Conservation (phyloP, 257 asterid species). For the Jaltomata sinuosa region DNA sequence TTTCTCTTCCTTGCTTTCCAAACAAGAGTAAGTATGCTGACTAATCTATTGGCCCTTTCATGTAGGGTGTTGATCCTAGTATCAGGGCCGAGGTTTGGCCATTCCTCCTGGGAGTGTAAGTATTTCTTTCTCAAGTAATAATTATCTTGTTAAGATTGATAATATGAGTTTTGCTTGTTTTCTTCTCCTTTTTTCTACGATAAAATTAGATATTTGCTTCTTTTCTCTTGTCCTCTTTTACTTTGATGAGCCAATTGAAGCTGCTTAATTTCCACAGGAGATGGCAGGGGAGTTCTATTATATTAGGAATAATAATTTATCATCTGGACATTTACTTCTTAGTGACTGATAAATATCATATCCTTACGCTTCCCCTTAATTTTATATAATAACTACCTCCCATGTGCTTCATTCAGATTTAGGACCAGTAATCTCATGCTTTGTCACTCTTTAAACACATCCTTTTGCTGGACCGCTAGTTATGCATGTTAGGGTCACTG, state of each 20-base stretch:
- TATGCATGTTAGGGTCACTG: background rate
- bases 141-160: background rate
- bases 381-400: background rate
- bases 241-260: background rate
- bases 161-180: background rate
- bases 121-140: slow-evolving; percentile 8
- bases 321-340: background rate
- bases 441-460: background rate
- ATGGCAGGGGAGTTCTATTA: background rate
- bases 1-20: background rate
- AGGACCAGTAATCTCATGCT: background rate
- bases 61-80: slow-evolving; percentile 86
- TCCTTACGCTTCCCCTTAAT: background rate
- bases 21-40: background rate
- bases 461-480: background rate
- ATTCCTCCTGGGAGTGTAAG: slow-evolving; percentile 96
- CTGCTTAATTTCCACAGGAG: background rate
- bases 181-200: background rate
- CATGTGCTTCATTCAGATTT: background rate
- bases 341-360: background rate
- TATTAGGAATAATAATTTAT: background rate
- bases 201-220: background rate
- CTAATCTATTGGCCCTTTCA: slow-evolving; percentile 1
- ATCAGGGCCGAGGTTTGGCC: slow-evolving; percentile 94
- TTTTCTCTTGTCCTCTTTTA: background rate